Evolutionary conservation across 805 yeast genomes (phyloP).

Genomic region (Pichia sporocuriosa): DNA sequence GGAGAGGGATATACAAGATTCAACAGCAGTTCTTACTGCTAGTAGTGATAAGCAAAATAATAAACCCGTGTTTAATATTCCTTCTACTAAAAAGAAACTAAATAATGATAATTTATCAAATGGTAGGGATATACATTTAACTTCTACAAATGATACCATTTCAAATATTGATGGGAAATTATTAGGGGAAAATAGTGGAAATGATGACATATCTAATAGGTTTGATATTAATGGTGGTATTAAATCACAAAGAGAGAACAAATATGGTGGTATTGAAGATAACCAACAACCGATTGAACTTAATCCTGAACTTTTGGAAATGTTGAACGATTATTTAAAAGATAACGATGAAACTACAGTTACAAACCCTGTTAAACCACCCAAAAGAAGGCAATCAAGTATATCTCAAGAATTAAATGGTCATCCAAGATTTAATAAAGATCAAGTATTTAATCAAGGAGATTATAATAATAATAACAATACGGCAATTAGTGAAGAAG

Average conservation of each 20-base stretch:
- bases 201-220: not conserved
- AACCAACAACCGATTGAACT: conserved; percentile 22
- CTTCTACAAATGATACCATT: too few relatives aligned
- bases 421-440: conserved; percentile 14
- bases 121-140: not conserved
- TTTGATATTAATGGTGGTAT: not conserved
- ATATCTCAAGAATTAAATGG: conserved; percentile 16
- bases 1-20: conserved; percentile 22
- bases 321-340: conserved; percentile 58
- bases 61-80: conserved; percentile 21
- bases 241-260: too few relatives aligned
- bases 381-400: conserved; percentile 26
- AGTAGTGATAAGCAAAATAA: conserved; percentile 1
- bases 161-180: too few relatives aligned
- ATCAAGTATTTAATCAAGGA: not conserved
- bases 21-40: conserved; percentile 18
- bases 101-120: too few relatives aligned
- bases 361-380: conserved; percentile 18
- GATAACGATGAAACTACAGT: conserved; percentile 25
- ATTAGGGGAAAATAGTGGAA: not conserved
- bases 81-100: conserved; percentile 6
- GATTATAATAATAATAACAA: conserved; percentile 30
- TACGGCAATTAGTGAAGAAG: conserved; percentile 7
- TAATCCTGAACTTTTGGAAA: conserved; percentile 63
- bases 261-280: too few relatives aligned